Base-by-base conservation (phyloP, 805 yeast species). In the Kazachstania psychrophila region DNA sequence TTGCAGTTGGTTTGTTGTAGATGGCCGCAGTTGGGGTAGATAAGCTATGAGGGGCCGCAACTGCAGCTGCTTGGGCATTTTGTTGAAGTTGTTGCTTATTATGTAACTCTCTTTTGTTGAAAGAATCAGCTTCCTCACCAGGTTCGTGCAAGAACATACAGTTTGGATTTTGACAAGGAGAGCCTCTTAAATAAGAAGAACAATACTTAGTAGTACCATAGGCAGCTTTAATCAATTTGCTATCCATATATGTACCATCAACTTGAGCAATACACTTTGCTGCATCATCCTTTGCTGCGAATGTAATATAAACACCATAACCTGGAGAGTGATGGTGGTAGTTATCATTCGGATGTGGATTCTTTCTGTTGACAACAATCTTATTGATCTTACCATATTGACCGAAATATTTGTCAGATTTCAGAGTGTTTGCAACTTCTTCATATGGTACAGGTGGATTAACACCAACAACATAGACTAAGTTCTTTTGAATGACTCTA, bases 121-220 rank as follows among this genome's bases (percentile, higher is more conserved):
- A 89, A 9, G 95, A 82, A 52, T 92, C 98, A 2, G 97, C 97
- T 60, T 92, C 98, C 66, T 92, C 99, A 41, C 99, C 98, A 6
- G 98, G 98, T 62, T 92, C 98, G 60, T 92, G 99, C 52, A 92
- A 70, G 54, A 92, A 92, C 98, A 92, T 92, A 70, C 99, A 92
- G 55, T 87, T 86, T 44, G 97, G 97, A 62, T 92, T 92, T 41
- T 95, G 98, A 64, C 99, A 92, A 8, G 92, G 80, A 58, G 85
- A 94, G 25, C 96, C 96, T 48, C 96, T 73, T 45, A 92, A 66
- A 56, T 92, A 92, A 3, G 95, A 81, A n/a, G 95, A 85, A 60
- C 99, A 92, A 65, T 92, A 92, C 61, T 92, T 92, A 10, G 99
- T 92, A 4, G 98, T 92, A 56, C 99, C 99, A 60, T 88, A 94